Evolutionary conservation across 1,284 basidiomycete genomes (phyloP), one percentile per base, ranked within the genome.

Genomic region (Trichosporon coremiiforme): DNA sequence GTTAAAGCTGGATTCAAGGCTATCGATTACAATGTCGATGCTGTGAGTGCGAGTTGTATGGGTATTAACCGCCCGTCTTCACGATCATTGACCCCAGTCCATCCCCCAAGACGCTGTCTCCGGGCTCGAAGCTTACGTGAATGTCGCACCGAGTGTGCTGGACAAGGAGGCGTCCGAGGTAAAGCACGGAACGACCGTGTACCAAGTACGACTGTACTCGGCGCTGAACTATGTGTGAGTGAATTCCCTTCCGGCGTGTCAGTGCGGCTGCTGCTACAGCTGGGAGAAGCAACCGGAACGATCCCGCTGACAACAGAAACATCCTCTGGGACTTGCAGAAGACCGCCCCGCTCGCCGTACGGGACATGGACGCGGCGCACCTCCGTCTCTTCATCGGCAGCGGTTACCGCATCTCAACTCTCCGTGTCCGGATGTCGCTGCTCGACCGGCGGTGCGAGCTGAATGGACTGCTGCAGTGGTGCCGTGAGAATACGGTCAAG

Each of bases 291-390:
- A 25, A 25, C 25, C 25, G 25, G 25, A 25, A 25, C 25, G 25
- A 25, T 25, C 31, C 8, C 10, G 50, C 33, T 64, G 20, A 64
- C 63, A 13, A 10, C 36, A 64, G 63, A 3, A n/a, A 64, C 63
- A 41, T 41, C n/a, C 35, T 64, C 35, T 64, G 38, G 36, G 12
- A 64, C 12, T 20, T 64, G 63, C 69, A 73, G 57, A 33, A 31
- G 17, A n/a, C 20, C 29, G 57, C 57, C n/a, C 57, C 31, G 2
- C 45, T 76, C 25, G 73, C 70, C 1, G 66, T 76, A 4, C 71
- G 70, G 25, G 72, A 76, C 68, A 70, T 74, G 38, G 74, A 76
- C 64, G 38, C 71, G 2, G 33, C 68, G 15, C 75, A 76, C 67
- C 67, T 76, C 2, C 66, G 68, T 25, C 45, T 76, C 53, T 66